Percentiles rank a stretch among this genome's conserved stretches.
phyloP scores from a whole-genome alignment of 1,284 basidiomycete genomes.

The Trametes sp. region DNA sequence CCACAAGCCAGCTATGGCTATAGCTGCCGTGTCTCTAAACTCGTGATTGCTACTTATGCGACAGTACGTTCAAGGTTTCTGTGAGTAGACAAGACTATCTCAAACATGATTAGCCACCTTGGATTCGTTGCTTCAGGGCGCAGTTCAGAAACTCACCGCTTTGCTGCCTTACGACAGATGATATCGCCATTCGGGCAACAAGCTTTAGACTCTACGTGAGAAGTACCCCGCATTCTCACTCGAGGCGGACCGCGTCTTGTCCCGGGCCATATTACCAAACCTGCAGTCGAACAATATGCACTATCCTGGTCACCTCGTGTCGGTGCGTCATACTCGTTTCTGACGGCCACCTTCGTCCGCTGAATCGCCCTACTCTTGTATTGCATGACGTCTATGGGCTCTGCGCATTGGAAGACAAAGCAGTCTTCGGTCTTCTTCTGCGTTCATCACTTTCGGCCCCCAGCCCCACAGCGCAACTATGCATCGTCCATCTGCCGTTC shows the following conservation, averaged over 20 bases:
- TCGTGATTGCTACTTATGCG: not conserved
- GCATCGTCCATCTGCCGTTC: not conserved
- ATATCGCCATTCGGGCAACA: too few species aligned
- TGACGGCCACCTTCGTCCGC: not conserved
- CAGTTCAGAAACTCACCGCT: too few species aligned
- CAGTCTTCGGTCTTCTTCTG: slow-evolving; percentile 40
- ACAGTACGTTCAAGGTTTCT: too few species aligned
- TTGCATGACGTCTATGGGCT: not conserved
- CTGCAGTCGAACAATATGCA: not conserved
- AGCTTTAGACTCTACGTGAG: too few species aligned
- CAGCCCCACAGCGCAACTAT: not conserved
- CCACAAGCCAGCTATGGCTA: not conserved
- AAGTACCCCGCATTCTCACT: too few species aligned
- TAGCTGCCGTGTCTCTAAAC: not conserved
- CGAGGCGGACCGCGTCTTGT: too few species aligned
- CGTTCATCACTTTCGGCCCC: not conserved
- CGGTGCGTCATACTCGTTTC: not conserved
- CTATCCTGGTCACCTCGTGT: not conserved
- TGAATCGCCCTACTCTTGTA: not conserved
- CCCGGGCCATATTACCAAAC: too few species aligned
- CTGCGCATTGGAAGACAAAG: slow-evolving; percentile 42
- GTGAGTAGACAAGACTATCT: too few species aligned
- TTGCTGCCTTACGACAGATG: too few species aligned
- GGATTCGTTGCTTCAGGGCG: too few species aligned
- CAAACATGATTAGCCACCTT: too few species aligned